Evolutionary conservation across 106 monocot genomes (phyloP).

Genomic region (Dendrobium catenatum): DNA sequence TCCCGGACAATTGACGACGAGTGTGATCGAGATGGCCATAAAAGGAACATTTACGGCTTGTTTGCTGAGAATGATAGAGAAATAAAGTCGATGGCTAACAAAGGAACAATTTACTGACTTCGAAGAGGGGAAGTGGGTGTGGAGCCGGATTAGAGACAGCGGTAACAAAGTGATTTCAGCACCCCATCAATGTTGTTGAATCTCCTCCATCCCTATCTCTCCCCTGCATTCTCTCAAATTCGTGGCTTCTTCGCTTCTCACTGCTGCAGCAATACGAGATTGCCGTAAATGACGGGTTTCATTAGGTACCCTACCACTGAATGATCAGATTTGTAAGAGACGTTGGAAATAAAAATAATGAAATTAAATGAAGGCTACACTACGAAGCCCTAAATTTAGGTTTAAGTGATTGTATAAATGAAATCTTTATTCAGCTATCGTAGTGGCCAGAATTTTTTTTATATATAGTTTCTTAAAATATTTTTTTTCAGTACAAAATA

Average conservation of each 20-base stretch:
- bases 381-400: too few species aligned
- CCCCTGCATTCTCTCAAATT: not conserved
- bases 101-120: not conserved
- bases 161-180: slow-evolving; percentile 1
- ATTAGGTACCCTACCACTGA: not conserved
- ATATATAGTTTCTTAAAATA: too few species aligned
- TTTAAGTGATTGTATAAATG: too few species aligned
- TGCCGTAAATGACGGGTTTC: not conserved
- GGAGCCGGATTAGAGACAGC: not conserved
- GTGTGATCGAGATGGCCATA: not conserved
- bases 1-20: not conserved
- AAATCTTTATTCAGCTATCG: too few species aligned
- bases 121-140: not conserved
- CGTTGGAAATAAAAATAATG: too few species aligned
- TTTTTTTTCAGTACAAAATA: too few species aligned
- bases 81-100: not conserved
- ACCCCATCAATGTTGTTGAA: not conserved
- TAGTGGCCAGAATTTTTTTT: too few species aligned
- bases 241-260: not conserved
- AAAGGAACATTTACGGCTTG: not conserved
- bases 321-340: too few species aligned
- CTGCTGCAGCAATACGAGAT: not conserved
- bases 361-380: too few species aligned
- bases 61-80: not conserved
- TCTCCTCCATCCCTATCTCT: not conserved